A percentile compares a stretch with the other conserved stretches of the same genome.
phyloP scores from a whole-genome alignment of 2,329 filamentous ascomycete genomes.

The Talaromyces piceae region DNA sequence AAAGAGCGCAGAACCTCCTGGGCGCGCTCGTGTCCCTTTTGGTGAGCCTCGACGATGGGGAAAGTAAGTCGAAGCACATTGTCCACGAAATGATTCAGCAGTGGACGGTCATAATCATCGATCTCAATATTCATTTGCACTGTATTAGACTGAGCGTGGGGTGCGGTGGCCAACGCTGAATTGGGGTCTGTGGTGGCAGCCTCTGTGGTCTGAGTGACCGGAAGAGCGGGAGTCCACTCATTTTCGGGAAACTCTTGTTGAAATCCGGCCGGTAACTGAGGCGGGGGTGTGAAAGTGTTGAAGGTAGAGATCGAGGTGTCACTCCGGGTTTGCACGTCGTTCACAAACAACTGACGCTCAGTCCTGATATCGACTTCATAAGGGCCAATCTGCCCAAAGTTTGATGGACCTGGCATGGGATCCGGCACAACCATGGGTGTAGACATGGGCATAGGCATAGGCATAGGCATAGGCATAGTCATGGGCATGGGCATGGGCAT shows the following conservation, averaged over 20 bases:
- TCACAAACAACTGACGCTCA: constrained; percentile 86
- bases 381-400: constrained; percentile 57
- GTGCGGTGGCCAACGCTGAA: not conserved
- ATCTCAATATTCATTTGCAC: constrained; percentile 69
- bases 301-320: constrained; percentile 90
- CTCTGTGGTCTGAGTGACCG: constrained; percentile 52
- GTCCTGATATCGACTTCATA: constrained; percentile 97
- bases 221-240: constrained; percentile 65
- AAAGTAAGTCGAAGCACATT: constrained; percentile 84
- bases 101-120: constrained; percentile 75
- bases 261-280: constrained; percentile 59
- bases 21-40: constrained; percentile 71
- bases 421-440: no score
- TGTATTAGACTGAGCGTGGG: constrained; percentile 39
- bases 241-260: constrained; percentile 57
- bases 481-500: constrained; percentile 54
- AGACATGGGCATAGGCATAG: no score
- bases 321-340: constrained; percentile 74
- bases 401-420: constrained; percentile 50
- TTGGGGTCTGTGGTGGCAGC: constrained; percentile 23
- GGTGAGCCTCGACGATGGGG: constrained; percentile 83
- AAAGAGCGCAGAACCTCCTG: constrained; percentile 82
- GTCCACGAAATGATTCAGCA: constrained; percentile 86
- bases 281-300: constrained; percentile 79
- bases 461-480: no score